Evolutionary conservation across 2,329 filamentous ascomycete genomes (phyloP).

Genomic region (Arthrobotrys conoides): DNA sequence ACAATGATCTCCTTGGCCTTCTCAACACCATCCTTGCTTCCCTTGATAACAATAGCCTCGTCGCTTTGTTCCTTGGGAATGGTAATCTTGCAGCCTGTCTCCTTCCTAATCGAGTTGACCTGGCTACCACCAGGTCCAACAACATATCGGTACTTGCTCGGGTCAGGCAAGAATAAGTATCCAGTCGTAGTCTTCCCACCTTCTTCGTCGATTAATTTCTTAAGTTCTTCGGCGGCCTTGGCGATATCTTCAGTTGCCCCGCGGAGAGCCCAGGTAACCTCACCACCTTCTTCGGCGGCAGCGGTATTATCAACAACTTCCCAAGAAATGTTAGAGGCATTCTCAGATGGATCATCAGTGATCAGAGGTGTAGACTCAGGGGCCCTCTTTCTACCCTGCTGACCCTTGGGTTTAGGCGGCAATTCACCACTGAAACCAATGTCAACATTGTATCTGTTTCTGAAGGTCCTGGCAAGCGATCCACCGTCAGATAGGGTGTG

Average conservation of each 20-base stretch:
- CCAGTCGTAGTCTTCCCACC: conserved; percentile 80
- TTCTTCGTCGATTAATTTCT: conserved; percentile 80
- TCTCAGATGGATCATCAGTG: conserved; percentile 80
- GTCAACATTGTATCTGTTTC: conserved; percentile 87
- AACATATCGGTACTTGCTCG: conserved; percentile 88
- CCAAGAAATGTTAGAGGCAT: conserved; percentile 79
- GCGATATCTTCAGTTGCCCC: conserved; percentile 83
- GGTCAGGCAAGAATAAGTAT: conserved; percentile 90
- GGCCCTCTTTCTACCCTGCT: conserved; percentile 70
- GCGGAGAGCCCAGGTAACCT: conserved; percentile 90
- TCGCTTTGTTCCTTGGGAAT: conserved; percentile 85
- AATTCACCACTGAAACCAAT: conserved; percentile 89
- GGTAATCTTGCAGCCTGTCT: conserved; percentile 93
- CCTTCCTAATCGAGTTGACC: conserved; percentile 91
- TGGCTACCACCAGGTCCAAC: conserved; percentile 90
- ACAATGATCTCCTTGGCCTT: conserved; percentile 90
- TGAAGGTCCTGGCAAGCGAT: conserved; percentile 90
- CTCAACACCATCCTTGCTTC: conserved; percentile 83
- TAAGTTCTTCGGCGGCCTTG: conserved; percentile 83
- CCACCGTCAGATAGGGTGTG: conserved; percentile 89
- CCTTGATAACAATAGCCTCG: conserved; percentile 92
- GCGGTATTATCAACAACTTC: conserved; percentile 78
- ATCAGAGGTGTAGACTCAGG: conserved; percentile 85
- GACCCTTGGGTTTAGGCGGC: conserved; percentile 74
- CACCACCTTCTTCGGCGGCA: conserved; percentile 68